A percentile compares a stretch with the other conserved stretches of the same genome.
phyloP scores from a whole-genome alignment of 2,329 filamentous ascomycete genomes.

The Nannizzia gypsea region DNA sequence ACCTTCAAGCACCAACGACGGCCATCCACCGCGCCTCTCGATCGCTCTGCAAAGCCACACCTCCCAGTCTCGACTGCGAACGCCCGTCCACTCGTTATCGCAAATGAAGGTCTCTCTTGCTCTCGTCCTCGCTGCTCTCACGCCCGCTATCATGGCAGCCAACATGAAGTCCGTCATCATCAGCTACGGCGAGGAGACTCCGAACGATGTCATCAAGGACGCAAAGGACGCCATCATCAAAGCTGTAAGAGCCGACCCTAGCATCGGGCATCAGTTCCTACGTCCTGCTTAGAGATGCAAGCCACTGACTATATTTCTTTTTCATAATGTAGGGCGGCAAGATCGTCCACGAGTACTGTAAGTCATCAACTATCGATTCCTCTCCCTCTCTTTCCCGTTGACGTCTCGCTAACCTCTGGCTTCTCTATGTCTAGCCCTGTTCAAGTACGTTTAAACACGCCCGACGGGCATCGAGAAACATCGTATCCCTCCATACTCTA shows the following conservation, averaged over 20 bases:
- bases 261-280: neutral
- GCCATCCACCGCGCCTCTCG: neutral
- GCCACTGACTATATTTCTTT: neutral
- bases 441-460: constrained; percentile 28
- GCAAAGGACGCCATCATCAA: constrained; percentile 60
- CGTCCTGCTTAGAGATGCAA: neutral
- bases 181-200: constrained; percentile 59
- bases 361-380: constrained; percentile 22
- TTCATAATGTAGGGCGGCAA: constrained; percentile 44
- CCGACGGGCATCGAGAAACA: too few species aligned
- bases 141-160: constrained; percentile 52
- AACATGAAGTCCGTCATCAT: constrained; percentile 63
- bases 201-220: constrained; percentile 53
- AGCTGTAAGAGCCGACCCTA: constrained; percentile 38
- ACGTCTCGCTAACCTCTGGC: neutral
- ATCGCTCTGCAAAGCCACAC: neutral
- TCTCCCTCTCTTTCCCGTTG: too few species aligned
- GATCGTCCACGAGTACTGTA: constrained; percentile 74
- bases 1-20: neutral
- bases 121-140: constrained; percentile 47
- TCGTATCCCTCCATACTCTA: neutral
- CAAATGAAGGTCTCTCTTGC: constrained; percentile 55
- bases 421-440: constrained; percentile 24
- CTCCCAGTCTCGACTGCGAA: neutral
- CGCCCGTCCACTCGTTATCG: neutral